phyloP scores from a whole-genome alignment of 208 protist species.

The Phytomonas francai region DNA sequence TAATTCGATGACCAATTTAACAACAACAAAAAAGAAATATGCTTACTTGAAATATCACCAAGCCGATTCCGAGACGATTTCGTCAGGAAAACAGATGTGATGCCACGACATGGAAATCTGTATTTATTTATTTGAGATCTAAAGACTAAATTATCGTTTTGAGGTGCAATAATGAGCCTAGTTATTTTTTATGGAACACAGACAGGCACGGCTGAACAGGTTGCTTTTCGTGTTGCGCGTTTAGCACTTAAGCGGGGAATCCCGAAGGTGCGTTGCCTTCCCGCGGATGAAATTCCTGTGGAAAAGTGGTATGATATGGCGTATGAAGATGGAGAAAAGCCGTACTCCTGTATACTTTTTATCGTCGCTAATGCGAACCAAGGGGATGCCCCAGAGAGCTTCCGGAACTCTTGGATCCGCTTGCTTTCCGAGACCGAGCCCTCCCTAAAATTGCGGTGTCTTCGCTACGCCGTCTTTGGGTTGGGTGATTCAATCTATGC shows the following conservation, averaged over 20 bases:
- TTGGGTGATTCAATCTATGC: slow-evolving; percentile 84
- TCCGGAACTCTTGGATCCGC: slow-evolving; percentile 55
- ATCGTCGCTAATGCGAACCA: slow-evolving; percentile 80
- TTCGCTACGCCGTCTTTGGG: slow-evolving; percentile 87
- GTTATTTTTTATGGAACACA: slow-evolving; percentile 79
- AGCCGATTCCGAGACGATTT: not conserved
- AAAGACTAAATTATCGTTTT: slow-evolving; percentile 23
- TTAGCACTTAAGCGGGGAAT: slow-evolving; percentile 46
- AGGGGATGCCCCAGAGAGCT: slow-evolving; percentile 68
- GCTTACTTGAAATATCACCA: not conserved
- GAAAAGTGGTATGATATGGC: slow-evolving; percentile 36
- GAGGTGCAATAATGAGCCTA: not conserved
- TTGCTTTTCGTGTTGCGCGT: slow-evolving; percentile 49
- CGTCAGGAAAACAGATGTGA: not conserved
- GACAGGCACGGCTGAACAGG: slow-evolving; percentile 62
- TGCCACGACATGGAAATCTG: not conserved
- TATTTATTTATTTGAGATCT: not conserved
- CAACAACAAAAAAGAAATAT: not conserved
- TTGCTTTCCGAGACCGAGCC: slow-evolving; percentile 27
- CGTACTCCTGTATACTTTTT: slow-evolving; percentile 28
- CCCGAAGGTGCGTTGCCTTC: slow-evolving; percentile 28
- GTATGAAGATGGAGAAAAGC: not conserved
- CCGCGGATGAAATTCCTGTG: slow-evolving; percentile 55
- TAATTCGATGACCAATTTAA: not conserved
- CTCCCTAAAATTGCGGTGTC: slow-evolving; percentile 29